Evolutionary conservation across 805 yeast species (phyloP).

Genomic region (Wickerhamiella alocasiicola): DNA sequence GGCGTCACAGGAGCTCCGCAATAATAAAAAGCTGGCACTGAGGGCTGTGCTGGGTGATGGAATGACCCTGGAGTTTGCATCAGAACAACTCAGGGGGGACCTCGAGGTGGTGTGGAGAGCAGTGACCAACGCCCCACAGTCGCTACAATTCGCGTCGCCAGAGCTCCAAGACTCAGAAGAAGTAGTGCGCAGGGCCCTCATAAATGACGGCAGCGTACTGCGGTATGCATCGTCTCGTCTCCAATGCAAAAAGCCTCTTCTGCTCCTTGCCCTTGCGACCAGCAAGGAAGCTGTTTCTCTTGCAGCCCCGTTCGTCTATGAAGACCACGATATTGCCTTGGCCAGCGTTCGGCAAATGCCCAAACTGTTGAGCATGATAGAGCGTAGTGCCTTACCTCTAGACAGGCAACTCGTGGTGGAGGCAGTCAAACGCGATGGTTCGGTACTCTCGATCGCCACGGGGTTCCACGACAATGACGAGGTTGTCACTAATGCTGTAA

Average conservation of each 20-base stretch:
- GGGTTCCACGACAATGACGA: not conserved
- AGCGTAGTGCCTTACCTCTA: not conserved
- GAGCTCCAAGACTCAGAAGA: not conserved
- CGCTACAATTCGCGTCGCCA: not conserved
- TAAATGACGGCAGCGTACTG: not conserved
- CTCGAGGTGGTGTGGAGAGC: not conserved
- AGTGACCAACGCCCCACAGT: not conserved
- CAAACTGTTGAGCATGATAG: not conserved
- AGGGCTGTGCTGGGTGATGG: not conserved
- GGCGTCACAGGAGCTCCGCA: not conserved
- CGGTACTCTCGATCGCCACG: conserved; percentile 1
- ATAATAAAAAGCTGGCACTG: not conserved
- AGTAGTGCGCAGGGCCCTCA: not conserved
- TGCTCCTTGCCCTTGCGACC: not conserved
- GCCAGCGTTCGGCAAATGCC: not conserved
- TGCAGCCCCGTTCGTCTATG: not conserved
- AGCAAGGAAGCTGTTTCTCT: not conserved
- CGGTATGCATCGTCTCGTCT: not conserved
- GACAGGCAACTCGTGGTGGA: conserved; percentile 3
- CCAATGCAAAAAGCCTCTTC: not conserved
- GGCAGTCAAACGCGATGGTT: not conserved
- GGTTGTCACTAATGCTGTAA: not conserved
- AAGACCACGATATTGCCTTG: not conserved
- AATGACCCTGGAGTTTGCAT: not conserved
- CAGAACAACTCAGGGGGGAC: not conserved